Evolutionary conservation across 139 green algal species (phyloP).

Genomic region (Tetradesmus lagerheimii): DNA sequence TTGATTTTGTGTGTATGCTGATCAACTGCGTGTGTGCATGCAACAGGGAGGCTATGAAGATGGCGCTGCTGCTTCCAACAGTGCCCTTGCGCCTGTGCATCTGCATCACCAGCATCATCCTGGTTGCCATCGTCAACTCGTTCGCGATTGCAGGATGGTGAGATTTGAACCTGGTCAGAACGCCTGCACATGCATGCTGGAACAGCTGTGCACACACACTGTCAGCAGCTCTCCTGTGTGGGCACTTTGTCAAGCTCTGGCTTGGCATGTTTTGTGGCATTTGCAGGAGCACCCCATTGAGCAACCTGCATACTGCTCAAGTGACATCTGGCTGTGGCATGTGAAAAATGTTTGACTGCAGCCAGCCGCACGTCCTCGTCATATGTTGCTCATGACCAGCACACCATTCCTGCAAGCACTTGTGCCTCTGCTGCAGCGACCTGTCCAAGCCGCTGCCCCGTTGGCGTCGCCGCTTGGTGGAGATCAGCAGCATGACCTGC

Average conservation of each 20-base stretch:
- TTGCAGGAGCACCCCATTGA: no score
- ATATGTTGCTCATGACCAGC: no score
- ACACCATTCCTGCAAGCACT: background rate
- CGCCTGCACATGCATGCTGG: background rate
- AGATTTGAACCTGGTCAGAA: background rate
- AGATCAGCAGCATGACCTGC: conserved; percentile 22
- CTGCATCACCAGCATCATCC: background rate
- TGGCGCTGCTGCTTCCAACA: conserved; percentile 47
- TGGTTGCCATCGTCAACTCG: conserved; percentile 7
- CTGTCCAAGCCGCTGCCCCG: conserved; percentile 48
- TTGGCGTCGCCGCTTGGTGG: conserved; percentile 42
- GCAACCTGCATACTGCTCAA: no score
- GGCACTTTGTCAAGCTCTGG: no score
- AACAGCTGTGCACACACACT: background rate
- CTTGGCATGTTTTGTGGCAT: no score
- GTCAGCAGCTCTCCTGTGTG: background rate
- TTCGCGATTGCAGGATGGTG: conserved; percentile 29
- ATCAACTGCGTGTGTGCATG: background rate
- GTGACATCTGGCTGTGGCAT: no score
- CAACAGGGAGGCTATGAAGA: conserved; percentile 57
- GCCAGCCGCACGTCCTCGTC: no score
- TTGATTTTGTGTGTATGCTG: background rate
- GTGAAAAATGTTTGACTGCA: no score
- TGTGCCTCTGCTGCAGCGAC: conserved; percentile 26
- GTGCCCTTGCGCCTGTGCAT: conserved; percentile 20